These are phyloP conservation scores for Aphanomyces cochlioides DNA, from an alignment of 352 stramenopile genomes.

Conservation along the genomic window DNA sequence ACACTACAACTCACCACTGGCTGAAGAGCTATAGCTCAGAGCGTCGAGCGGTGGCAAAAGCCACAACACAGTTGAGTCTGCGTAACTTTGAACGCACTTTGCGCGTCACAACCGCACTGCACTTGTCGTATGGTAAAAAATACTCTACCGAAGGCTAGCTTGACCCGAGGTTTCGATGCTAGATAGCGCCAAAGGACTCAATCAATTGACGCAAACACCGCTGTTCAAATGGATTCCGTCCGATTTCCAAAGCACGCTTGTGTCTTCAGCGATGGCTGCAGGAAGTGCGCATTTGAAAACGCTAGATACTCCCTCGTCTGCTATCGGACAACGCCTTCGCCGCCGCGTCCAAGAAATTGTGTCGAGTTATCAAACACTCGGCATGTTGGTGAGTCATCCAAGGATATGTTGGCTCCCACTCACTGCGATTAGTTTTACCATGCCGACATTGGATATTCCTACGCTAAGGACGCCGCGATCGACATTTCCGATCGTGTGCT, in stretches of 20 bases:
- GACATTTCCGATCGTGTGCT: conserved; percentile 41
- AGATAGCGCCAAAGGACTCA: conserved; percentile 47
- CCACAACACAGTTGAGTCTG: conserved; percentile 77
- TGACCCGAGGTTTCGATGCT: not conserved
- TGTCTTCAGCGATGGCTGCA: conserved; percentile 61
- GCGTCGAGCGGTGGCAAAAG: conserved; percentile 63
- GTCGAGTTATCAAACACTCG: conserved; percentile 46
- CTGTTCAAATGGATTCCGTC: conserved; percentile 58
- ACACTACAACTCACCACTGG: conserved; percentile 3
- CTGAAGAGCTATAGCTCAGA: conserved; percentile 81
- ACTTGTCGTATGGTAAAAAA: conserved; percentile 68
- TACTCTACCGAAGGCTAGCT: not conserved
- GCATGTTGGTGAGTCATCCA: conserved; percentile 47
- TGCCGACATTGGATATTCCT: conserved; percentile 82
- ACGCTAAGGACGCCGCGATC: conserved; percentile 36
- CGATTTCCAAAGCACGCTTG: conserved; percentile 50
- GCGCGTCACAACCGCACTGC: conserved; percentile 72
- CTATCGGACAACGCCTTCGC: conserved; percentile 56
- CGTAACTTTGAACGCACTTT: conserved; percentile 84
- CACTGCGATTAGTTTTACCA: conserved; percentile 55
- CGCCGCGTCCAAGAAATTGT: conserved; percentile 60
- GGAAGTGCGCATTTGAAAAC: conserved; percentile 63
- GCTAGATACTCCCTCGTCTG: conserved; percentile 39
- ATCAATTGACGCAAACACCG: conserved; percentile 55
- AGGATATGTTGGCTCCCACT: too few species aligned